Evolutionary conservation across 23 red algal genomes (phyloP), one percentile per base, ranked within the genome.

Genomic region (Gracilaria gracilis): DNA sequence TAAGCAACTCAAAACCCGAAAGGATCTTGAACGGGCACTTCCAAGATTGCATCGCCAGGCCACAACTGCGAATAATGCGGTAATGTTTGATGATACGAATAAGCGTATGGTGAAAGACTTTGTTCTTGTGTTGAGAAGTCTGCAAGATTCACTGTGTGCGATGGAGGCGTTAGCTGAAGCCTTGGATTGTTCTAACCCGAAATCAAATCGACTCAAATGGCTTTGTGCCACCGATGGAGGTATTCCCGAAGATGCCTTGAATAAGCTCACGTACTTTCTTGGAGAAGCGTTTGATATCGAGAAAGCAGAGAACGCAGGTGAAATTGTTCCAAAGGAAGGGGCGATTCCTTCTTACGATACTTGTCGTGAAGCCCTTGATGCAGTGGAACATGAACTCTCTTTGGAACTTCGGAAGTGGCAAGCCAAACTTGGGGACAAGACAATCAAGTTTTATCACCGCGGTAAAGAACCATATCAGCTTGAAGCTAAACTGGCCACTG

Each of bases 41-140:
- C 90, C 93, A 25, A 83, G 77, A 31, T 59, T 95, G 57, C 96
- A 98, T 79, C 80, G 79, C 23, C 61, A 82, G 42, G 96, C 96
- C 31, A 90, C 86, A 20, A 74, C 82, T 76, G 69, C 37, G 16
- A 67, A 95, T 34, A 54, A 79, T 27, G 92, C 93, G 59, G 94
- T 99, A 5, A 99, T 96, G 94, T 99, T 96, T 91, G 97, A 99
- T 83, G 85, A 99, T 48, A 91, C 97, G n/a, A 95, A 99, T 57
- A 84, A 94, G 59, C 83, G 97, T 25, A 84, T 80, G 7, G 94
- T 96, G 47, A 83, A 87, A 58, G 94, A 88, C 27, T 99, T 99
- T 91, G 75, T 94, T 20, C 31, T 31, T n/a, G 78, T 88, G 47
- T 69, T 99, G 46, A 83, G 90, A 53, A 84, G 90, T 29, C 84